phyloP scores from a whole-genome alignment of 495 filamentous ascomycete genomes.

The Neurospora tetrasperma region DNA sequence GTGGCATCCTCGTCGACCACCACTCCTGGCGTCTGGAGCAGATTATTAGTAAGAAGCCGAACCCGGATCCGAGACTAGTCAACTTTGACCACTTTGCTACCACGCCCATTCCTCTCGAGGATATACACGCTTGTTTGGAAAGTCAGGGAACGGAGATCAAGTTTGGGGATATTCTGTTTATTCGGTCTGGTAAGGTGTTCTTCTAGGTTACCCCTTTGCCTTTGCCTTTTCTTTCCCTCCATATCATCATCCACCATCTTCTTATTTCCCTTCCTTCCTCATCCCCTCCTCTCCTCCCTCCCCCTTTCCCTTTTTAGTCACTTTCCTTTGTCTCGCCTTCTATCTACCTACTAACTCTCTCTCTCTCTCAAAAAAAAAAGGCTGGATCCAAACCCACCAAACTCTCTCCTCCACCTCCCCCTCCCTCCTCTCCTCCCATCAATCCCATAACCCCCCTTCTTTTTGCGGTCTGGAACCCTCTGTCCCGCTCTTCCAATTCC shows the following conservation, averaged over 20 bases:
- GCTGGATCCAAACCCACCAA: conserved; percentile 33
- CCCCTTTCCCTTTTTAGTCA: no score
- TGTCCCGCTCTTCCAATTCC: conserved; percentile 8
- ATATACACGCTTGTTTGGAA: conserved; percentile 37
- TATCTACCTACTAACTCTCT: no score
- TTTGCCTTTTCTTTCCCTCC: no score
- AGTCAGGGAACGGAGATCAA: conserved; percentile 35
- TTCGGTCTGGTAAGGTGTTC: conserved; percentile 30
- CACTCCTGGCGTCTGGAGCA: conserved; percentile 36
- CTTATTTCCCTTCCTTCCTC: background rate
- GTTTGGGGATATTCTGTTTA: conserved; percentile 47
- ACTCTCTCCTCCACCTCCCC: conserved; percentile 8
- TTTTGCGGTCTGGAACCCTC: conserved; percentile 34
- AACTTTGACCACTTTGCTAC: conserved; percentile 34
- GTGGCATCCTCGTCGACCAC: conserved; percentile 50
- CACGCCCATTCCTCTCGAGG: conserved; percentile 28
- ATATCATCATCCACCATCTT: background rate
- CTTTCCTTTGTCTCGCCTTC: no score
- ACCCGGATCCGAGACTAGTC: background rate
- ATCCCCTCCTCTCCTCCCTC: no score
- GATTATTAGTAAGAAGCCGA: background rate
- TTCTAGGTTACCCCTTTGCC: no score
- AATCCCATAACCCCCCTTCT: conserved; percentile 21
- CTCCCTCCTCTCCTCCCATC: conserved; percentile 24
- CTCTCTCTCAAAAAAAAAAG: conserved; percentile 1